These are phyloP conservation scores for Sugiyamaella boreocaroliniensis DNA, from an alignment of 805 yeast genomes.

Conservation along the genomic window DNA sequence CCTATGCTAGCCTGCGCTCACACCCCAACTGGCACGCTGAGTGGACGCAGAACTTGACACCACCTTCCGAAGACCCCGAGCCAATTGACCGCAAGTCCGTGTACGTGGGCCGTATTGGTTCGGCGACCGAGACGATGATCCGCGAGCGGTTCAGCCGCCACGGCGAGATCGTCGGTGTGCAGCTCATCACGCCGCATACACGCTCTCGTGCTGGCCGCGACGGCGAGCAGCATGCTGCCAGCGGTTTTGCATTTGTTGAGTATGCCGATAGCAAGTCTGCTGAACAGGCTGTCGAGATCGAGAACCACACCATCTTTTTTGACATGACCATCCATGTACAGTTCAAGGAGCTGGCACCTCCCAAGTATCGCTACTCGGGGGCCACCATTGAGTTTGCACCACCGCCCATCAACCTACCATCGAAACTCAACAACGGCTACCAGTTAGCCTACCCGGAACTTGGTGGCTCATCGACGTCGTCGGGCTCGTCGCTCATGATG, in stretches of 20 bases:
- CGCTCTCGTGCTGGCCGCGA: neutral
- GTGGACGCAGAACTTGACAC: slow-evolving; percentile 73
- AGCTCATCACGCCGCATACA: slow-evolving; percentile 30
- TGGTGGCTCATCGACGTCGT: neutral
- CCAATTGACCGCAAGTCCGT: slow-evolving; percentile 61
- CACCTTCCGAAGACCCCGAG: slow-evolving; percentile 32
- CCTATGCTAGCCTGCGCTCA: slow-evolving; percentile 45
- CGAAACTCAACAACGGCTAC: neutral
- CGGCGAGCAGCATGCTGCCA: slow-evolving; percentile 18
- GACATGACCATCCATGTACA: slow-evolving; percentile 80
- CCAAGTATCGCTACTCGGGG: slow-evolving; percentile 21
- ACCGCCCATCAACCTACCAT: slow-evolving; percentile 61
- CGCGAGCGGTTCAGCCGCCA: slow-evolving; percentile 55
- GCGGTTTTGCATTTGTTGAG: slow-evolving; percentile 62
- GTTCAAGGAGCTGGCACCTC: slow-evolving; percentile 55
- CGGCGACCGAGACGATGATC: slow-evolving; percentile 50
- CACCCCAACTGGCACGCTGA: slow-evolving; percentile 49
- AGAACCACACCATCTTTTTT: slow-evolving; percentile 66
- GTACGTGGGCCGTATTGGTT: slow-evolving; percentile 70
- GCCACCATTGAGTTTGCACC: slow-evolving; percentile 60
- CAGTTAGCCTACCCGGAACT: neutral
- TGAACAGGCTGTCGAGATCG: slow-evolving; percentile 70
- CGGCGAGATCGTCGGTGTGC: slow-evolving; percentile 53
- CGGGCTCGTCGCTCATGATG: neutral
- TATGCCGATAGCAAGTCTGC: slow-evolving; percentile 64